Evolutionary conservation across 2,329 filamentous ascomycete genomes (phyloP).

Genomic region (Arthroderma sp.): DNA sequence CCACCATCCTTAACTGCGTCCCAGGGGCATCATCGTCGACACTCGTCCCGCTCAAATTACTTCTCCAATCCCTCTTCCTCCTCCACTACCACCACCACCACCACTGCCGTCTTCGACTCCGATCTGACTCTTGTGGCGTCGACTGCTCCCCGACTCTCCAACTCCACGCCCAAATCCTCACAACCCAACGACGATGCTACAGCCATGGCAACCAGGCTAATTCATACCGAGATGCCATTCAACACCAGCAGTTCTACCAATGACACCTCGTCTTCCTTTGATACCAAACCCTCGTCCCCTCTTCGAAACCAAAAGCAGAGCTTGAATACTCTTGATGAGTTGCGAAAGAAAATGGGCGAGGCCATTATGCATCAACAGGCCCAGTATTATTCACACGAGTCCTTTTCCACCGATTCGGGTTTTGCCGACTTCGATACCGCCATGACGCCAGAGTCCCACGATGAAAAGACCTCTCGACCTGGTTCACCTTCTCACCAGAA

Average conservation of each 20-base stretch:
- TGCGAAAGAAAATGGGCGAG: slow-evolving; percentile 32
- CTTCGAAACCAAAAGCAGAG: slow-evolving; percentile 19
- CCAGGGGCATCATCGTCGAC: slow-evolving; percentile 16
- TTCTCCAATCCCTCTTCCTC: slow-evolving; percentile 8
- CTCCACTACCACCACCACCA: slow-evolving; percentile 5
- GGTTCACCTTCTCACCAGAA: not conserved
- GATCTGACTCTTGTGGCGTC: slow-evolving; percentile 7
- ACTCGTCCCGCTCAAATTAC: slow-evolving; percentile 13
- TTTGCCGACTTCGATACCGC: slow-evolving; percentile 1
- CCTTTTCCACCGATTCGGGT: slow-evolving; percentile 1
- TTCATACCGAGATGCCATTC: not conserved
- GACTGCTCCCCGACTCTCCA: slow-evolving; percentile 1
- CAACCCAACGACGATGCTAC: not conserved
- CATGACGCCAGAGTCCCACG: slow-evolving; percentile 1
- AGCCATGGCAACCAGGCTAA: not conserved
- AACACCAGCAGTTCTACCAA: not conserved
- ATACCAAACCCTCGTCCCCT: slow-evolving; percentile 10
- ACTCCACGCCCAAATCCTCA: not conserved
- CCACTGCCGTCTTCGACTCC: slow-evolving; percentile 10
- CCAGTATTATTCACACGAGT: slow-evolving; percentile 13
- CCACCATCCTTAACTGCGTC: slow-evolving; percentile 18
- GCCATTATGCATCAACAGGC: slow-evolving; percentile 28
- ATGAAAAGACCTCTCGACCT: not conserved
- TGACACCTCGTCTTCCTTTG: not conserved
- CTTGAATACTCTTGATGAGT: slow-evolving; percentile 27